Evolutionary conservation across 208 protist species (phyloP), one percentile per base, ranked within the genome.

Genomic region (Porcisia deanei): DNA sequence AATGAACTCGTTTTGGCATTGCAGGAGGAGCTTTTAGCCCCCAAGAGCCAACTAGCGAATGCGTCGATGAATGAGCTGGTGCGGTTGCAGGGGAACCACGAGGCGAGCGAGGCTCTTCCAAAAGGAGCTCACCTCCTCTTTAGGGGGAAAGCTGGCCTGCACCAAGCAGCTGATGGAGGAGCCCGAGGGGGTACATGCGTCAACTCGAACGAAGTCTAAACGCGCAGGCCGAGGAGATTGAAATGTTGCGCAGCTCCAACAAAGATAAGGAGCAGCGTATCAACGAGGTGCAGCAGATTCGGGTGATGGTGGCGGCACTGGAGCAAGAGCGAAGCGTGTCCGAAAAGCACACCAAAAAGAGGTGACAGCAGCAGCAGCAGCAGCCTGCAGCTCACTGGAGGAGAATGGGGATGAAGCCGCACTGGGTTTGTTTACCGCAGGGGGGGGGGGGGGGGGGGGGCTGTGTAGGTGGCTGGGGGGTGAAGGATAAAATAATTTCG

Each of bases 1-100:
- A 94, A 95, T 77, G 91, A 93, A 74, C 76, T 95, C 5, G 82
- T 95, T 53, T 85, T 87, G 22, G 82, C 91, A 25, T 73, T 94
- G 53, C 91, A 93, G 64, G 87, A 83, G 59, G 89, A 96, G 76
- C 91, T 94, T 65, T 88, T 85, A 9, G 43, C 68, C 0, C 87
- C 92, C 45, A 88, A 87, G 76, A 60, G 43, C 22, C 81, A 92
- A 77, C 79, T 93, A 4, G 60, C 74, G n/a, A 88, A 77, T 59
- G 87, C 88, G 47, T 88, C 86, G 22, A 83, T 82, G 34, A 73
- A 75, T 25, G 90, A 94, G 71, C 80, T 83, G 37, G 81, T 70
- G 20, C 81, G 80, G 14, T 71, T 95, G 52, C 77, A 82, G 78
- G 91, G 93, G 65, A 83, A 93, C 71, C 74, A 93, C 30, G 72